Conservation (phyloP, 2,329 filamentous ascomycete species). For the Aureobasidium sp. region DNA sequence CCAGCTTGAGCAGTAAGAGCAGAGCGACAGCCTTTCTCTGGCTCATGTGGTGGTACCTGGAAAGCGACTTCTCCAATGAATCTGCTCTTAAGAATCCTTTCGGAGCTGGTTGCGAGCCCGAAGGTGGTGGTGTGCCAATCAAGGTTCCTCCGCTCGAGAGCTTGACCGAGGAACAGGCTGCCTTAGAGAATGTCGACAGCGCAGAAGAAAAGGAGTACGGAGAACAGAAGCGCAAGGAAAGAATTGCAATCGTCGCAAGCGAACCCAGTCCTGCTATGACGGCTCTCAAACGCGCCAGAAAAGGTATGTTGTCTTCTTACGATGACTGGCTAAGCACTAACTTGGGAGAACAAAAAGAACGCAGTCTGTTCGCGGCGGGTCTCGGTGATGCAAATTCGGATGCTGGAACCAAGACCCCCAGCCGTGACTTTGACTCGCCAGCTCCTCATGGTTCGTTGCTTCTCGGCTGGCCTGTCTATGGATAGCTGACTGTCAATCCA, state of each 20-base stretch:
- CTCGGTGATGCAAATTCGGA: slow-evolving; percentile 5
- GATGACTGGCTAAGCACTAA: not conserved
- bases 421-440: slow-evolving; percentile 31
- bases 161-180: slow-evolving; percentile 58
- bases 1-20: slow-evolving; percentile 70
- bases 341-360: slow-evolving; percentile 11
- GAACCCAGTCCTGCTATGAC: slow-evolving; percentile 61
- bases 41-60: slow-evolving; percentile 99
- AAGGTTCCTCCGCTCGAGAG: slow-evolving; percentile 58
- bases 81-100: slow-evolving; percentile 88
- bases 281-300: slow-evolving; percentile 41
- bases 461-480: not conserved
- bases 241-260: slow-evolving; percentile 62
- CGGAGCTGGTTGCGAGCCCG: slow-evolving; percentile 46
- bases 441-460: slow-evolving; percentile 17
- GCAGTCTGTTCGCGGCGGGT: slow-evolving; percentile 9
- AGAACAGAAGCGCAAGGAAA: slow-evolving; percentile 62
- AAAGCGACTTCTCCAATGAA: slow-evolving; percentile 87
- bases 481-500: not conserved
- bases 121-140: slow-evolving; percentile 38
- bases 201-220: slow-evolving; percentile 62
- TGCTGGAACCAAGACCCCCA: slow-evolving; percentile 24
- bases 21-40: slow-evolving; percentile 85
- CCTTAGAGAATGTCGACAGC: slow-evolving; percentile 65
- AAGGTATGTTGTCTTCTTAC: slow-evolving; percentile 23